A percentile compares a stretch with the other conserved stretches of the same genome.
phyloP scores from a whole-genome alignment of 2,329 filamentous ascomycete genomes.

The Rhinocladiella similis region DNA sequence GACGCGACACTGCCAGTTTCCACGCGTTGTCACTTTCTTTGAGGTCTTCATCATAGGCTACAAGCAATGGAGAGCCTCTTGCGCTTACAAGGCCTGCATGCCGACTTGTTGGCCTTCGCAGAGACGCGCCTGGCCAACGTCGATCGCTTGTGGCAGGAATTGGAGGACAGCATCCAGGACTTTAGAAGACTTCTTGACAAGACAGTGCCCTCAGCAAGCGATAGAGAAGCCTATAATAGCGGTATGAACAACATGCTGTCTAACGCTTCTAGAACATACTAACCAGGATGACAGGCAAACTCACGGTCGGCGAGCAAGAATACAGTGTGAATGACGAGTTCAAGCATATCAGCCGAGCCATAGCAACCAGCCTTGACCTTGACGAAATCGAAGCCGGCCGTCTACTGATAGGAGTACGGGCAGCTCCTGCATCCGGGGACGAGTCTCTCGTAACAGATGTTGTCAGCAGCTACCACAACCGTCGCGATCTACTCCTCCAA shows the following conservation, averaged over 20 bases:
- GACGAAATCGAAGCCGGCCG: slow-evolving; percentile 84
- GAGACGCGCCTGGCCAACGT: slow-evolving; percentile 70
- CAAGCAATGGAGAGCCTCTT: slow-evolving; percentile 69
- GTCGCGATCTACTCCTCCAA: slow-evolving; percentile 79
- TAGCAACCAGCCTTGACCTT: slow-evolving; percentile 85
- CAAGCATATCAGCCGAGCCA: slow-evolving; percentile 73
- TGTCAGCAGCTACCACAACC: slow-evolving; percentile 84
- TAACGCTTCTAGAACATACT: slow-evolving; percentile 2
- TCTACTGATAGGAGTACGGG: slow-evolving; percentile 71
- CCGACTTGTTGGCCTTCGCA: slow-evolving; percentile 75
- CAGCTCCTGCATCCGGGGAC: slow-evolving; percentile 59
- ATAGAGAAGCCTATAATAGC: slow-evolving; percentile 23
- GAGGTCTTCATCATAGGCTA: slow-evolving; percentile 57
- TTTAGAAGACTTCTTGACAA: slow-evolving; percentile 75
- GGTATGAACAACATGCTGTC: slow-evolving; percentile 16
- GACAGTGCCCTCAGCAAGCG: slow-evolving; percentile 67
- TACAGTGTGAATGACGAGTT: slow-evolving; percentile 86
- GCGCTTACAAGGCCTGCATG: slow-evolving; percentile 79
- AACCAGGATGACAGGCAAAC: slow-evolving; percentile 60
- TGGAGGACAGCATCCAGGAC: slow-evolving; percentile 66
- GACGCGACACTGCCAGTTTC: slow-evolving; percentile 5
- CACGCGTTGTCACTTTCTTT: slow-evolving; percentile 5
- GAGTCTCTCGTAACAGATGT: slow-evolving; percentile 74
- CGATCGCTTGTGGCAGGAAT: slow-evolving; percentile 65
- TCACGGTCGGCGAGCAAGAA: slow-evolving; percentile 70